phyloP scores from a whole-genome alignment of 768 basidiomycete genomes.

The Strobilomyces echinocephalus region DNA sequence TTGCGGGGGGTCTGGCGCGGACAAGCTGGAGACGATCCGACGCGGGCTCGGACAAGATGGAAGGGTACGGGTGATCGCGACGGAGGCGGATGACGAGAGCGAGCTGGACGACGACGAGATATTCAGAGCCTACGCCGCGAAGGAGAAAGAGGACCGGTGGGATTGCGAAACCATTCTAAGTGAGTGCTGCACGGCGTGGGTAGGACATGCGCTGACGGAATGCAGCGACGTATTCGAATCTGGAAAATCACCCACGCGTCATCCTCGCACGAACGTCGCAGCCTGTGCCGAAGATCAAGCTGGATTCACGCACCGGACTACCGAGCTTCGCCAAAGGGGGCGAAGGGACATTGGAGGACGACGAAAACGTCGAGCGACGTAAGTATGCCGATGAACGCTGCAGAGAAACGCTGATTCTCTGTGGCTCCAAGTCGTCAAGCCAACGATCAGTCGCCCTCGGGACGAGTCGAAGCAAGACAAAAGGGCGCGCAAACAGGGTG shows the following conservation, averaged over 20 bases:
- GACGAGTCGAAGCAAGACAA: conserved; percentile 76
- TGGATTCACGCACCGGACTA: conserved; percentile 76
- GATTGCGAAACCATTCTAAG: conserved; percentile 95
- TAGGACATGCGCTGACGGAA: conserved; percentile 7
- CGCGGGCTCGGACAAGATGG: conserved; percentile 70
- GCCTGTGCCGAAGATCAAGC: conserved; percentile 55
- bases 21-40: conserved; percentile 79
- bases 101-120: conserved; percentile 43
- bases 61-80: conserved; percentile 43
- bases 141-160: conserved; percentile 74
- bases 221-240: conserved; percentile 90
- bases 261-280: conserved; percentile 63
- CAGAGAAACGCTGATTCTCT: background rate
- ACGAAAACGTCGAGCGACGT: conserved; percentile 27
- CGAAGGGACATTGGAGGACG: conserved; percentile 14
- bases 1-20: conserved; percentile 63
- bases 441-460: conserved; percentile 64
- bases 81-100: conserved; percentile 43
- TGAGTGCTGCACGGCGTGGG: conserved; percentile 37
- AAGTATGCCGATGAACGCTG: background rate
- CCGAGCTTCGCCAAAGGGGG: conserved; percentile 43
- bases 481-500: conserved; percentile 62
- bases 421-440: conserved; percentile 14
- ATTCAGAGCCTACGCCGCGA: conserved; percentile 34
- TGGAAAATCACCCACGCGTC: conserved; percentile 93